These are phyloP conservation scores for Ilyonectria destructans DNA, from an alignment of 2,329 filamentous ascomycete genomes.

Conservation along the genomic window DNA sequence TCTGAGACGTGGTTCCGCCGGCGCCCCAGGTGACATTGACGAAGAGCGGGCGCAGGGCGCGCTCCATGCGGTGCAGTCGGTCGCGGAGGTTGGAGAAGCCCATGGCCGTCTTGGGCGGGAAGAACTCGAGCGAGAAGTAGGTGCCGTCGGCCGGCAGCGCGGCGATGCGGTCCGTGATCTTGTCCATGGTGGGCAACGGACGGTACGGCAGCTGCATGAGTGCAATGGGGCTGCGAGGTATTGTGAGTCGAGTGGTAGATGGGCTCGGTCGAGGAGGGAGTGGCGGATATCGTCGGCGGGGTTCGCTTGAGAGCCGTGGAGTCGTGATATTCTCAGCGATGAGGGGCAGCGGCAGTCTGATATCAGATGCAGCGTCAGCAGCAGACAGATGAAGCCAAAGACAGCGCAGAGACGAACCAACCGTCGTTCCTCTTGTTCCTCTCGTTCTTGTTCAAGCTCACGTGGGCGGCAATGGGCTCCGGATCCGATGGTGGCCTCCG, in stretches of 20 bases:
- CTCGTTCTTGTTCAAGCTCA: conserved; percentile 5
- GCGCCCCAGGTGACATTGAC: conserved; percentile 99
- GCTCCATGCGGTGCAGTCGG: conserved; percentile 94
- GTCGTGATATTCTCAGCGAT: conserved; percentile 16
- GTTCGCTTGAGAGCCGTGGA: conserved; percentile 25
- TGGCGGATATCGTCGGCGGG: conserved; percentile 39
- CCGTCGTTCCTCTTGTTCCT: background rate
- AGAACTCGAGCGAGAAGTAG: conserved; percentile 99
- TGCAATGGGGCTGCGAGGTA: background rate
- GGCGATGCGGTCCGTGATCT: conserved; percentile 95
- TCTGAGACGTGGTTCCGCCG: conserved; percentile 90
- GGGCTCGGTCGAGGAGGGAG: conserved; percentile 9
- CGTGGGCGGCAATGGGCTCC: conserved; percentile 8
- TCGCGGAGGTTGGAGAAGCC: conserved; percentile 95
- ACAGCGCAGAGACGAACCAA: background rate
- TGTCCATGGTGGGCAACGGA: conserved; percentile 73
- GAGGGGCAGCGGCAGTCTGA: background rate
- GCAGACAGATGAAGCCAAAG: background rate
- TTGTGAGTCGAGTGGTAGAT: background rate
- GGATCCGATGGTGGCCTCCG: background rate
- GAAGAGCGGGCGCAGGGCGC: conserved; percentile 91
- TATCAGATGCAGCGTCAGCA: background rate
- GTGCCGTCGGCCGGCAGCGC: conserved; percentile 85
- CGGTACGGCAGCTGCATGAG: conserved; percentile 21
- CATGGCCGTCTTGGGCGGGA: conserved; percentile 97